phyloP scores from a whole-genome alignment of 805 yeast genomes.

The Komagataella populi region DNA sequence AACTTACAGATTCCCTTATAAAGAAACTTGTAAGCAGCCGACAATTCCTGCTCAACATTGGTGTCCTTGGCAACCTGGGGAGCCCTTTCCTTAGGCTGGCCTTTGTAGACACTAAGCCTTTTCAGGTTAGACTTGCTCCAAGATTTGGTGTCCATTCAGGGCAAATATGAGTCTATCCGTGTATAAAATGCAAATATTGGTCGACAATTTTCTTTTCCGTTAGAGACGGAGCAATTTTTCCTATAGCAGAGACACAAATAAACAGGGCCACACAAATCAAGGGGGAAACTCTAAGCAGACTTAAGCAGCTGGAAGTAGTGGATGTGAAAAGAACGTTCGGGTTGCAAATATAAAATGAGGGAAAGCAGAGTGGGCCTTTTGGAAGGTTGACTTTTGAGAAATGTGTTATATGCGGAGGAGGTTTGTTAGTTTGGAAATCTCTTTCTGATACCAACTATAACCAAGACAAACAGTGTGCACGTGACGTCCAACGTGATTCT shows the following conservation, averaged over 20 bases:
- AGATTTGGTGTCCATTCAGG: background rate
- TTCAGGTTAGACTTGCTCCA: background rate
- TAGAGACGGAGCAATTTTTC: background rate
- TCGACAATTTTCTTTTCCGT: background rate
- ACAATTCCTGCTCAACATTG: background rate
- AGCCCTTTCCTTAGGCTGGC: background rate
- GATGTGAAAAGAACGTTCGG: background rate
- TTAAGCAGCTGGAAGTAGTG: background rate
- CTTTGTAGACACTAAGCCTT: background rate
- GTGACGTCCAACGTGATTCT: background rate
- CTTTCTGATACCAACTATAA: background rate
- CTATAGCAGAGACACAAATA: background rate
- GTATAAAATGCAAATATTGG: background rate
- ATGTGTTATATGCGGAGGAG: background rate
- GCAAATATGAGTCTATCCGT: background rate
- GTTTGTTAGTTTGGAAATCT: background rate
- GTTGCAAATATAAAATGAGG: background rate
- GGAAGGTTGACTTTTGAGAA: background rate
- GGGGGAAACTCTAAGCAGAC: background rate
- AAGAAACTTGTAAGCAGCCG: background rate
- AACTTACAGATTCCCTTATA: conserved; percentile 11
- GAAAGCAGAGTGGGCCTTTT: background rate
- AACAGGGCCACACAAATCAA: background rate
- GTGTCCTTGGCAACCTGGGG: background rate
- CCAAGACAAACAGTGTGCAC: background rate